Evolutionary conservation across 306 rosid genomes (phyloP).

Genomic region (Geum urbanum): DNA sequence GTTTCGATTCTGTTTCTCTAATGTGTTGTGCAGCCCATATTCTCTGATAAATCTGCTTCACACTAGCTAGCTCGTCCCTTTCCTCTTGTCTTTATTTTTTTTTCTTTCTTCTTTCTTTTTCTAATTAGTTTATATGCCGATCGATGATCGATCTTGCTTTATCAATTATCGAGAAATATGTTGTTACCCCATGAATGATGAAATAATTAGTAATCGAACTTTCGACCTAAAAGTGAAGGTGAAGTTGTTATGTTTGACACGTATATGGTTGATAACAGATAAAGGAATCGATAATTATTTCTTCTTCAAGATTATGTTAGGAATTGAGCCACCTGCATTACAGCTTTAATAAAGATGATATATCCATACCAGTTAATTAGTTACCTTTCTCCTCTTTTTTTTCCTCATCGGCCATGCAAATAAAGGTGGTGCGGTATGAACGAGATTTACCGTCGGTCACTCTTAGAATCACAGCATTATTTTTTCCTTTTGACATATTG

Average conservation of each 20-base stretch:
- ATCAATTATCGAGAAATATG: background rate
- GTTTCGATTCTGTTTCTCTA: background rate
- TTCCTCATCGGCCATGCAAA: background rate
- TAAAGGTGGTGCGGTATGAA: background rate
- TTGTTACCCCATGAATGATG: constrained; percentile 18
- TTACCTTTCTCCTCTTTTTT: too few species aligned
- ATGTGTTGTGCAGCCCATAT: constrained; percentile 45
- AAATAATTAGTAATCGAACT: constrained; percentile 30
- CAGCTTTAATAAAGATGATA: constrained; percentile 38
- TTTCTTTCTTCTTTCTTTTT: constrained; percentile 13
- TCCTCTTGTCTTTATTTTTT: too few species aligned
- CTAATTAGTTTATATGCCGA: background rate
- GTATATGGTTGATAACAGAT: constrained; percentile 20
- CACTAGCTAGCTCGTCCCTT: background rate
- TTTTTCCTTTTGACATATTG: too few species aligned
- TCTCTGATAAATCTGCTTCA: constrained; percentile 5
- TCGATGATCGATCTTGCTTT: background rate
- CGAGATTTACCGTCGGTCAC: background rate
- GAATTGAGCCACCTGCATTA: constrained; percentile 14
- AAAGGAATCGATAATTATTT: constrained; percentile 22
- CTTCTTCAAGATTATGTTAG: constrained; percentile 34
- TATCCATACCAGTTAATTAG: too few species aligned
- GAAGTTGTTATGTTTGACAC: constrained; percentile 30
- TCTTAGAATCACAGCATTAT: too few species aligned
- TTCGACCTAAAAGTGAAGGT: constrained; percentile 29